phyloP scores from a whole-genome alignment of 1,139 yeast species.

The Sugiyamaella sp. region DNA sequence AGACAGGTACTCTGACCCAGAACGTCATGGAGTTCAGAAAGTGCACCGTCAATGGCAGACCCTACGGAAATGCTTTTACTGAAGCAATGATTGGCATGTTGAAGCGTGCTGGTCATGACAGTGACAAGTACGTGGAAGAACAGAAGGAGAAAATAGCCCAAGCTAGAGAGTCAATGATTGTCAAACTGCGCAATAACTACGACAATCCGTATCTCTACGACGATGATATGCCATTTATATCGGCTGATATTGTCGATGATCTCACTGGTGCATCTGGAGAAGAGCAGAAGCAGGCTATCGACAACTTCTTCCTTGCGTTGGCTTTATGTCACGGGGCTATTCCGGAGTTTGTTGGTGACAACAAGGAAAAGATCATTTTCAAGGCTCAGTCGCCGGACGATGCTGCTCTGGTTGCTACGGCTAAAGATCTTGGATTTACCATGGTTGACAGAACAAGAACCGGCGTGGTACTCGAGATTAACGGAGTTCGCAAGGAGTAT shows the following conservation, averaged over 20 bases:
- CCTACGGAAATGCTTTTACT: slow-evolving; percentile 92
- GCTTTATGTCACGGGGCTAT: slow-evolving; percentile 93
- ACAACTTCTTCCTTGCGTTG: slow-evolving; percentile 71
- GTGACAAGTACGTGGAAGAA: slow-evolving; percentile 49
- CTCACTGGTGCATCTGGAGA: slow-evolving; percentile 52
- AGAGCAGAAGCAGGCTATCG: slow-evolving; percentile 60
- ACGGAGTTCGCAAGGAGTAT: slow-evolving; percentile 69
- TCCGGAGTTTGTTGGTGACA: slow-evolving; percentile 56
- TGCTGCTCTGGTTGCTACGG: slow-evolving; percentile 90
- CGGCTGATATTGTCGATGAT: slow-evolving; percentile 61
- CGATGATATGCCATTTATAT: slow-evolving; percentile 74
- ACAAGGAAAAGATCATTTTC: slow-evolving; percentile 58
- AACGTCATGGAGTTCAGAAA: slow-evolving; percentile 96
- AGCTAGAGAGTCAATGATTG: slow-evolving; percentile 68
- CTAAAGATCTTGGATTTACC: slow-evolving; percentile 87
- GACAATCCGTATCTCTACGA: slow-evolving; percentile 62
- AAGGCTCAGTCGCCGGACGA: slow-evolving; percentile 99
- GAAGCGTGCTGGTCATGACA: slow-evolving; percentile 77
- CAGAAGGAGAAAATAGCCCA: slow-evolving; percentile 50
- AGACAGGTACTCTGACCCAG: slow-evolving; percentile 95
- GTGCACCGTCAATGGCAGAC: slow-evolving; percentile 81
- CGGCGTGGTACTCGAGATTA: slow-evolving; percentile 68
- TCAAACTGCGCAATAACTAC: slow-evolving; percentile 50
- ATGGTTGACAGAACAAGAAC: slow-evolving; percentile 73
- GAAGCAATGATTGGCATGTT: slow-evolving; percentile 93